Evolutionary conservation across 2,329 filamentous ascomycete species (phyloP), one percentile per base, ranked within the genome.

Genomic region (Spiromastix sp.): DNA sequence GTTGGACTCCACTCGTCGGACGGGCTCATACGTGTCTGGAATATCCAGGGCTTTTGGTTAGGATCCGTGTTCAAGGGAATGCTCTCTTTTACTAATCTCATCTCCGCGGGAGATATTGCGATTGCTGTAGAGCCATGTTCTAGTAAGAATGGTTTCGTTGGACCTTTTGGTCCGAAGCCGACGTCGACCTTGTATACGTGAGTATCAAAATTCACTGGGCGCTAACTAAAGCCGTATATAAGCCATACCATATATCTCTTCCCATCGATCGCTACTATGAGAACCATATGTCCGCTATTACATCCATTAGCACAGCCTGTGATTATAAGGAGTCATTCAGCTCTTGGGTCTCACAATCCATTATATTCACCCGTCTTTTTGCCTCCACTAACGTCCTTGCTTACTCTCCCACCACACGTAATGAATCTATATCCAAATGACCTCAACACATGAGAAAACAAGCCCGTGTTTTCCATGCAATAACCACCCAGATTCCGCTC

Each of bases 151-250:
- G 78, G 77, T 11, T 57, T 55, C 2, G 71, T 77, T 2, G 75
- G 64, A 5, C 72, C 71, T 46, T 77, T 72, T 13, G 71, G 72
- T 30, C 79, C 79, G 48, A 82, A 82, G 4, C 69, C 74, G 8
- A 78, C 72, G 49, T 83, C 79, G 7, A 74, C 53, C 48, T 70
- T 57, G 54, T 67, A 77, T 18, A 10, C 21, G 20, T 13, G 30
- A 18, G 35, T 19, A 2, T 12, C 8, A 4, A 21, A 12, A 8
- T 13, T n/a, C n/a, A 24, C 21, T 24, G 21, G n/a, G 21, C 21
- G 21, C 21, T 7, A n/a, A 17, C 29, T 9, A 21, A 6, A 30
- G 13, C 11, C 17, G n/a, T n/a, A n/a, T n/a, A n/a, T n/a, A 31
- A 40, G 30, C 41, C 48, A 33, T 38, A 61, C 59, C 48, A 59